Base-by-base conservation (phyloP, 2,329 filamentous ascomycete genomes). In the Didymella sp. region DNA sequence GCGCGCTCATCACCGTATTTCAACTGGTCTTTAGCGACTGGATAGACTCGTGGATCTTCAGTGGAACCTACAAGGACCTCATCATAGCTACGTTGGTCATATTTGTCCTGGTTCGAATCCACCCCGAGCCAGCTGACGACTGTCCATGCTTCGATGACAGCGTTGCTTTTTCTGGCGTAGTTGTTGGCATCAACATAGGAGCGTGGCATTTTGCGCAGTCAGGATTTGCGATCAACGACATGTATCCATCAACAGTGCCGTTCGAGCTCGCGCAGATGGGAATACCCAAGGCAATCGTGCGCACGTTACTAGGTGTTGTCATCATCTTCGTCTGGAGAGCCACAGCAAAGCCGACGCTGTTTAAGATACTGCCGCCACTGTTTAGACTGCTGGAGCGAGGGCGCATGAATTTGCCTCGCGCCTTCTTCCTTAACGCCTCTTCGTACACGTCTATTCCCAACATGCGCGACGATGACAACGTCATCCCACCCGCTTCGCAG, bases 61-160 rank as follows among this genome's bases (percentile, higher is more conserved):
- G 67, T n/a, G 70, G 67, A 8, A 63, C 62, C 21, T 88, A 87
- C 80, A 74, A 82, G n/a, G 86, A 87, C 11, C 85, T 91, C 1
- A 68, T 88, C 0, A 75, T 89, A 13, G 81, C 89, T 0, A 82
- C 87, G 1, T 64, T 92, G 15, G 72, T 88, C 19, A 85, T 96
- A 42, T 82, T 95, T 53, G 78, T 89, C 7, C 82, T 96, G 7
- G 89, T 98, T 22, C 87, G 94, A 55, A 88, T 97, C 28, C 94
- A 99, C 70, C 95, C 95, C 0, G 95, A 99, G 71, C 95, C 95
- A 0, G 95, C 92, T 1, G 95, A 99, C 73, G 92, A 97, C 74
- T 99, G 95, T 66, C 94, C 94, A 4, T 98, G 94, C 76, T 98
- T 96, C 72, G 94, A 98, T 73, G 94, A 98, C 77, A 96, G 91